Evolutionary conservation across 805 yeast species (phyloP), one percentile per base, ranked within the genome.

Genomic region (Candida ficus): DNA sequence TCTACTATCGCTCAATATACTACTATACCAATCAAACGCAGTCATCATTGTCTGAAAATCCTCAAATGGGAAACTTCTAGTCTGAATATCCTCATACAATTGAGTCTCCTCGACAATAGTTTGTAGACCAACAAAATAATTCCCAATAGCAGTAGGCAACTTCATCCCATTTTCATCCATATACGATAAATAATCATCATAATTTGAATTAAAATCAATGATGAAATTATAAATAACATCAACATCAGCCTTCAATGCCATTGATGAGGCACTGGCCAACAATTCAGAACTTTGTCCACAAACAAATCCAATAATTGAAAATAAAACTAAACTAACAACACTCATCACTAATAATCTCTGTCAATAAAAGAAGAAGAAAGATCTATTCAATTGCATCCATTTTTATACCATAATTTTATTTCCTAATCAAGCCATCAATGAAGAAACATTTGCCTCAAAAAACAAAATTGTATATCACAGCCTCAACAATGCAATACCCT

Each of bases 11-110:
- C 30, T 26, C 37, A 52, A 20, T 13, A 53, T 32, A 16, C 41
- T 35, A 2, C 46, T 16, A 39, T 50, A 55, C 54, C 56, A 50
- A 4, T 49, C 45, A 40, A 55, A 55, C 7, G 36, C 40, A 2
- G 68, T 57, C 21, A 62, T 56, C 50, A 66, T 57, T 6, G 67
- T 62, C 27, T 52, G 48, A 41, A 67, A 64, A 5, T 62, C 64
- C 4, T 50, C 41, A 28, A 66, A 66, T 13, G 71, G 70, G 46
- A 66, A 65, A 10, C 50, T 43, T 18, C 38, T 39, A 2, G 48
- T 45, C 12, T 58, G 46, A 23, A 66, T 49, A 36, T 54, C 63
- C 6, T 48, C 35, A 38, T 48, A 37, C 17, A 65, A 35, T 26
- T 54, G 51, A 1, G 50, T 47, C 8, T 57, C 57, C 4, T 54